These are phyloP conservation scores for Daldinia decipiens DNA, from an alignment of 495 filamentous ascomycete species.

Conservation along the genomic window DNA sequence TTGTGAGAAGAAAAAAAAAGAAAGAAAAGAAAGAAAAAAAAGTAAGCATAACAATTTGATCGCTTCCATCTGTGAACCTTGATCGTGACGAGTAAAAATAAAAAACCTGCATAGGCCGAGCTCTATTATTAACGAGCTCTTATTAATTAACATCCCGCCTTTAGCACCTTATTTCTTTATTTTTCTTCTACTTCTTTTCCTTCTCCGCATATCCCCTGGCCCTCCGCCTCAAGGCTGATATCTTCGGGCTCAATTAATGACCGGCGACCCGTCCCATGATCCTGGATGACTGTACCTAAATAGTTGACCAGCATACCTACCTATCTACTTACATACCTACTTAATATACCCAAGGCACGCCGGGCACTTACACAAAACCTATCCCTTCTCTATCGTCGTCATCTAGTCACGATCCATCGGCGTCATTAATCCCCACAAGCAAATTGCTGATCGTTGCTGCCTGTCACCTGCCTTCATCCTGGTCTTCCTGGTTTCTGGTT, in stretches of 20 bases:
- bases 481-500: neutral
- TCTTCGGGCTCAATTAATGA: constrained; percentile 37
- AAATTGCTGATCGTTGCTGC: constrained; percentile 37
- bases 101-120: constrained; percentile 8
- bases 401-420: constrained; percentile 25
- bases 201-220: constrained; percentile 13
- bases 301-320: neutral
- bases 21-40: constrained; percentile 24
- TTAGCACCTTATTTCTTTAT: constrained; percentile 18
- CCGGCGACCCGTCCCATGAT: constrained; percentile 21
- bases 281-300: constrained; percentile 16
- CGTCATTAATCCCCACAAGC: constrained; percentile 21
- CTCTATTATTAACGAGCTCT: constrained; percentile 21
- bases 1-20: constrained; percentile 1
- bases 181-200: constrained; percentile 1
- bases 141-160: constrained; percentile 23
- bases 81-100: constrained; percentile 21
- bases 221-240: constrained; percentile 16
- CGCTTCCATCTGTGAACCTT: constrained; percentile 1
- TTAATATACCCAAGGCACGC: neutral
- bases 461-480: constrained; percentile 21
- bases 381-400: constrained; percentile 7
- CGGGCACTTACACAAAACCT: constrained; percentile 7
- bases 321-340: neutral
- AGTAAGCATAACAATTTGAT: constrained; percentile 22